Percentiles rank a stretch among this genome's conserved stretches.
phyloP scores from a whole-genome alignment of 805 yeast genomes.

The Wickerhamiella bombiphila region DNA sequence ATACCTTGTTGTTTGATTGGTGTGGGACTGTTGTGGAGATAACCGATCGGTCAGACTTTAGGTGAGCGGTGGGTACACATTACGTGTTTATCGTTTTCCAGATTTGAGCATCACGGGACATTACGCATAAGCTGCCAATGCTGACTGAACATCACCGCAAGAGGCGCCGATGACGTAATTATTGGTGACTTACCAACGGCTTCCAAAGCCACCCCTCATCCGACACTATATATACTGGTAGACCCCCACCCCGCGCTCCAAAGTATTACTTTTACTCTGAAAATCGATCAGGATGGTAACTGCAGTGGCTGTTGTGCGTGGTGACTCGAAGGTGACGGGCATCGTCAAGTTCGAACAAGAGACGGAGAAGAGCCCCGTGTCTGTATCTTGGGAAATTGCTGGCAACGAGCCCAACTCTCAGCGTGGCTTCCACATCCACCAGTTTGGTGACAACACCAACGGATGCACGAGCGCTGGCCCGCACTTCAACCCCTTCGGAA shows the following conservation, averaged over 20 bases:
- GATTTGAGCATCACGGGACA: too few relatives aligned
- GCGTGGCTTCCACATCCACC: constrained; percentile 90
- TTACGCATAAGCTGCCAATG: too few relatives aligned
- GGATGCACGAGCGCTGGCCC: constrained; percentile 99
- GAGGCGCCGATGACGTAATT: too few relatives aligned
- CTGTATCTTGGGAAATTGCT: constrained; percentile 70
- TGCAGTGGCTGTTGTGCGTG: constrained; percentile 87
- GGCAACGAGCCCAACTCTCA: constrained; percentile 79
- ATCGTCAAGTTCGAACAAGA: constrained; percentile 75
- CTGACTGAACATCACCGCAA: too few relatives aligned
- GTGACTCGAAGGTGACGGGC: constrained; percentile 84
- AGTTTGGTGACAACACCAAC: constrained; percentile 97
- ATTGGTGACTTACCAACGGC: too few relatives aligned
- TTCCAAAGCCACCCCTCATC: too few relatives aligned
- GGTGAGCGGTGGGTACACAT: too few relatives aligned
- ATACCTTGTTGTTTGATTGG: neutral
- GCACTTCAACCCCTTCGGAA: constrained; percentile 82
- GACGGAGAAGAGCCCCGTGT: constrained; percentile 67
- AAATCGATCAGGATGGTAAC: constrained; percentile 18
- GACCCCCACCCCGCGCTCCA: too few relatives aligned
- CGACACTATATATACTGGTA: too few relatives aligned
- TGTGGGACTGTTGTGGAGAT: neutral
- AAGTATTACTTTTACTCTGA: too few relatives aligned
- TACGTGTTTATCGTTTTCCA: too few relatives aligned
- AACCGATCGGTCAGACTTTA: too few relatives aligned